Evolutionary conservation across 768 basidiomycete genomes (phyloP), one percentile per base, ranked within the genome.

Genomic region (Roridomyces roridus): DNA sequence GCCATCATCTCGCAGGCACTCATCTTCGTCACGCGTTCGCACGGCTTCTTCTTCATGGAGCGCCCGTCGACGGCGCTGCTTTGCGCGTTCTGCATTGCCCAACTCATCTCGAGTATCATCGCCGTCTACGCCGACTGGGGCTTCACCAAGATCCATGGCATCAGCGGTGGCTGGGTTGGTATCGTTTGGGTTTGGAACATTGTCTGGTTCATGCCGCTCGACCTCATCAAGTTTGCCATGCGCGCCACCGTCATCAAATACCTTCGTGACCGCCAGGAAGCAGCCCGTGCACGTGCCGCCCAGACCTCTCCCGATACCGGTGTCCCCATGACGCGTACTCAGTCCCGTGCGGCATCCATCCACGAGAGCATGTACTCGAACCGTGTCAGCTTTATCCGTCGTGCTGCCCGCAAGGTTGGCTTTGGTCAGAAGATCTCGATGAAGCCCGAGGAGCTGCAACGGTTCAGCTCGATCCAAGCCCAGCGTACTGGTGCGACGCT

Each of bases 1-100:
- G 94, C 96, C 59, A 94, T 96, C 74, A 97, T 98, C 77, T 97
- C 96, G 34, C 96, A 98, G 72, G 96, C 96, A n/a, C n/a, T n/a
- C n/a, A n/a, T n/a, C n/a, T n/a, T n/a, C n/a, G n/a, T n/a, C n/a
- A n/a, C n/a, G n/a, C 72, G 94, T 93, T 35, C 92, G 93, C 76
- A 87, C 94, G 62, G 87, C 8, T 94, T 91, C 83, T 95, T 92
- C 89, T 95, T 94, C 81, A 90, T 90, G 88, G 92, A 94, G 71
- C 87, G 92, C 46, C 94, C 94, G 6, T 97, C 96, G 21, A 75
- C 79, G 34, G 95, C 95, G 25, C 85, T 98, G 51, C 80, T 98
- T 76, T 76, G 76, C 54, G 95, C 94, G 12, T 98, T 98, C 85
- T 87, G 86, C 72, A 66, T 96, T 48, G 96, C 96, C 12, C 96